phyloP scores from a whole-genome alignment of 495 filamentous ascomycete species.

The Penicillium cataractarum region DNA sequence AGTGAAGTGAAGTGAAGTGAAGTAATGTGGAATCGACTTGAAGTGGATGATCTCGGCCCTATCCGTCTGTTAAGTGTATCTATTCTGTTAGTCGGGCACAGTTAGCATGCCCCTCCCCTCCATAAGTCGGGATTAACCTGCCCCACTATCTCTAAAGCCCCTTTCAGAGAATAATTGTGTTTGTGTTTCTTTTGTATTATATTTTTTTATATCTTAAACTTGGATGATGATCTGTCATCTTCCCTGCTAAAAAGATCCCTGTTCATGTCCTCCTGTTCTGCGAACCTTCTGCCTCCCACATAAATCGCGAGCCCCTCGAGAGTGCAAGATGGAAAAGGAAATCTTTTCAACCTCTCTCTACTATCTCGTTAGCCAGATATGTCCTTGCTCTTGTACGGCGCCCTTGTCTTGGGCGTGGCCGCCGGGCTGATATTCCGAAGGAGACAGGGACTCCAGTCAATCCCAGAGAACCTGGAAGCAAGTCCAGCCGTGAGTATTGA shows the following conservation, averaged over 20 bases:
- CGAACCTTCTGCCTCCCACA: neutral
- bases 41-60: neutral
- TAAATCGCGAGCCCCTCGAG: neutral
- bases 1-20: too few species aligned
- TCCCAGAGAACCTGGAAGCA: neutral
- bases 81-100: neutral
- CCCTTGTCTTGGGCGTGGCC: neutral
- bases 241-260: neutral
- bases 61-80: neutral
- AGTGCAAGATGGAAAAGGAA: neutral
- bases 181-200: neutral
- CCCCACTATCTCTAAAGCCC: too few species aligned
- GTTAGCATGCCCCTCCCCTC: neutral
- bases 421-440: neutral
- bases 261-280: neutral
- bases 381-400: neutral
- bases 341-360: neutral
- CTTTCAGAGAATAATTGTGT: too few species aligned
- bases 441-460: neutral
- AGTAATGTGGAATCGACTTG: neutral
- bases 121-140: neutral
- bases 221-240: slow-evolving; percentile 11
- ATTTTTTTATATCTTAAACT: neutral
- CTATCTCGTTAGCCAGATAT: neutral
- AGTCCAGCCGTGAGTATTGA: neutral